These are phyloP conservation scores for Pyrenula massariospora DNA, from an alignment of 495 filamentous ascomycete species.

Conservation along the genomic window DNA sequence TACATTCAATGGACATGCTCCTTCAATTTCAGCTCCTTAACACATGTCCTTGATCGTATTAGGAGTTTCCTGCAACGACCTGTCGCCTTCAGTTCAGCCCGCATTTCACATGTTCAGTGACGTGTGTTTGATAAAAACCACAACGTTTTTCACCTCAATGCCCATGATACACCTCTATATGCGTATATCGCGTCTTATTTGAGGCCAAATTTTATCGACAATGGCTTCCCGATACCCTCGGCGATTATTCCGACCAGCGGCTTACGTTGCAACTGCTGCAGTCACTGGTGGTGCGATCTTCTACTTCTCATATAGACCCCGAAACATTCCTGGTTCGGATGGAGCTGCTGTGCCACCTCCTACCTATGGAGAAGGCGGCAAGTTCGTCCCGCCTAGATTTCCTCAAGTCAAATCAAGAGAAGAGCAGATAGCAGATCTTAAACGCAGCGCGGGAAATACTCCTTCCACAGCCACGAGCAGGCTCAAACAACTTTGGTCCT, in stretches of 20 bases:
- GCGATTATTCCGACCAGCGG: slow-evolving; percentile 44
- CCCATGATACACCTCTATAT: neutral
- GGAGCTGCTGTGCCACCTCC: slow-evolving; percentile 71
- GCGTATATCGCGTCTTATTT: no score
- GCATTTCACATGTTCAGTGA: neutral
- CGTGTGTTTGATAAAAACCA: neutral
- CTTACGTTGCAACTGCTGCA: slow-evolving; percentile 49
- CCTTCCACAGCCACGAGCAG: neutral
- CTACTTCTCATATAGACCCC: slow-evolving; percentile 71
- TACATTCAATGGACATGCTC: no score
- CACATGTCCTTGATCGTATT: no score
- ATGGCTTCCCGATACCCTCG: slow-evolving; percentile 50
- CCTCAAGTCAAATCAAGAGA: slow-evolving; percentile 60
- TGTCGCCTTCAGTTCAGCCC: neutral
- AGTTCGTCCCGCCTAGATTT: slow-evolving; percentile 70
- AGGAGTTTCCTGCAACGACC: no score
- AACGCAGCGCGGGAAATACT: slow-evolving; percentile 14
- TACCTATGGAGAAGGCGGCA: slow-evolving; percentile 64
- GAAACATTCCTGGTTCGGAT: slow-evolving; percentile 76
- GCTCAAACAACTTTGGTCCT: neutral
- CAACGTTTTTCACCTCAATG: neutral
- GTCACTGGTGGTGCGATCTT: slow-evolving; percentile 50
- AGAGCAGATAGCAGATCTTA: slow-evolving; percentile 43
- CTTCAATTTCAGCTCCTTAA: no score
- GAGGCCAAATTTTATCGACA: neutral